A percentile compares a stretch with the other conserved stretches of the same genome.
Evolutionary conservation across 1,139 yeast genomes (phyloP).

Genomic region (Kazachstania sp.): DNA sequence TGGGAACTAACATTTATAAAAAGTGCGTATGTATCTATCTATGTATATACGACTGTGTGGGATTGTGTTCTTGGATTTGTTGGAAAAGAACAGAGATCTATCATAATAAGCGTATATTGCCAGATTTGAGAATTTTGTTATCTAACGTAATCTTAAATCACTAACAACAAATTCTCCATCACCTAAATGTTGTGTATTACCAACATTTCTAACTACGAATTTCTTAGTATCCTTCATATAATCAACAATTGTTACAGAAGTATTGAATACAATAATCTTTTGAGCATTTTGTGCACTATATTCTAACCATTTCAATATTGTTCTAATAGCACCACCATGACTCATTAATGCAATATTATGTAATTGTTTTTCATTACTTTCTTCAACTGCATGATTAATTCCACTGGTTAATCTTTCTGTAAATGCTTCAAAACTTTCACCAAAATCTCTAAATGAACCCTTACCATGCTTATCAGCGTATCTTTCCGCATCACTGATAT

Average conservation of each 20-base stretch:
- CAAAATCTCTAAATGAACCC: constrained; percentile 40
- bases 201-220: constrained; percentile 45
- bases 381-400: constrained; percentile 39
- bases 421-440: constrained; percentile 46
- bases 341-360: constrained; percentile 57
- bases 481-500: constrained; percentile 52
- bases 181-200: constrained; percentile 58
- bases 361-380: constrained; percentile 30
- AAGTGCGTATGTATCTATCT: no score
- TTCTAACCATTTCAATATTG: constrained; percentile 39
- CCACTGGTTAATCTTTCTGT: constrained; percentile 42
- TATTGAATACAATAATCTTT: constrained; percentile 56
- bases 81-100: no score
- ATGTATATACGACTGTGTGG: no score
- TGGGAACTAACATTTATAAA: no score
- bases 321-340: constrained; percentile 81
- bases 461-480: constrained; percentile 44
- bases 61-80: no score
- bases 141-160: constrained; percentile 39
- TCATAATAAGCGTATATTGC: no score
- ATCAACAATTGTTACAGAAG: constrained; percentile 62
- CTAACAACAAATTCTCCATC: constrained; percentile 43
- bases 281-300: constrained; percentile 35
- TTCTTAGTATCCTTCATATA: constrained; percentile 33
- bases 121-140: not conserved